Evolutionary conservation across 2,329 filamentous ascomycete species (phyloP), one percentile per base, ranked within the genome.

Genomic region (Acephala macrosclerotiorum): DNA sequence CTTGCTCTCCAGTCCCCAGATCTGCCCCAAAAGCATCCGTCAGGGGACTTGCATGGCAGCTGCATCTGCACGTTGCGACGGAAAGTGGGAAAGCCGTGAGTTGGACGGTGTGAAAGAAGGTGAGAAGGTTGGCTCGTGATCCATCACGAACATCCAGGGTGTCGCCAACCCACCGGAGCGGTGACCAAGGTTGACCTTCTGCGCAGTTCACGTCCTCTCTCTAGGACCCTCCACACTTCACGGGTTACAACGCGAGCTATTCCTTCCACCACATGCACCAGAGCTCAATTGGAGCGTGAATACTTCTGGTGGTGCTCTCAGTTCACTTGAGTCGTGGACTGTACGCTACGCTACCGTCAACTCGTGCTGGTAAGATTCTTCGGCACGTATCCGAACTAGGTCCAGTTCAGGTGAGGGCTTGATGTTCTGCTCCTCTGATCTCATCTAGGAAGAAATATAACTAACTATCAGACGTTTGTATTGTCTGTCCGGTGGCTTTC

Each of bases 151-250:
- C 12, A 33, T 33, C 29, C 29, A 33, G 9, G 29, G 29, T 33
- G 4, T 61, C 59, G 47, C 55, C 29, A 53, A 59, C 58, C 63
- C 58, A 58, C 58, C 49, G 63, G 58, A 64, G n/a, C 25, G 62
- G 58, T 12, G 22, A 35, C 49, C 33, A 5, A n/a, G 22, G 7
- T n/a, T 5, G 3, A 12, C 59, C 26, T 29, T 47, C 20, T 6
- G 22, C 16, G n/a, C 55, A 38, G 20, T 20, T 56, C 7, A 4
- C 51, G 25, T n/a, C 3, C 40, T 20, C 11, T 55, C 18, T 56
- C 33, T 7, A n/a, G 18, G 11, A 42, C 12, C 25, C 49, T 62
- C 26, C 49, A 53, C 45, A 49, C 18, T 42, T 14, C 29, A 33
- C 29, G n/a, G n/a, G n/a, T n/a, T n/a, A n/a, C n/a, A n/a, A n/a